Base-by-base conservation (phyloP, 306 rosid species). In the Trifolium subterraneum region DNA sequence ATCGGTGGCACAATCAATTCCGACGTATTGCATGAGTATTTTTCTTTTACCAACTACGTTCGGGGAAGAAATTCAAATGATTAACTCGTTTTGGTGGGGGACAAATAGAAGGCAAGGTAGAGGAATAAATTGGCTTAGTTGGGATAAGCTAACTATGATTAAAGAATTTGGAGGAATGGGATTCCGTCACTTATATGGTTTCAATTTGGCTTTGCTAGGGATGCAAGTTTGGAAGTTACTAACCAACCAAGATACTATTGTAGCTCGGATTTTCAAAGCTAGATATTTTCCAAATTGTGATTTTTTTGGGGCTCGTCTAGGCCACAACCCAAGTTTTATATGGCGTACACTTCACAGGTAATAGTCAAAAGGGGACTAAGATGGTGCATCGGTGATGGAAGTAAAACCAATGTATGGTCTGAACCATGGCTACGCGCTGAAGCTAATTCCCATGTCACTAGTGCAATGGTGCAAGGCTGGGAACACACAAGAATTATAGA, bases 381-480 rank as follows among this genome's bases (percentile, higher is more conserved):
- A 0, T 11, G 48, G 48, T 3, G n/a, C 0, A 13, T 42, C 0
- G 48, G 14, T 1, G 15, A 42, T 42, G 48, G 48, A 0, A 42
- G 5, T 0, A 42, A 5, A 1, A 42, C 12, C 1, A 2, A 12
- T 12, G 5, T 41, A 13, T 42, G 47, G 47, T 0, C 3, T 1
- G 4, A 10, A 9, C 48, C 48, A 2, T 42, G 15, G 48, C 4
- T 11, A 4, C 5, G 48, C 0, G 0, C 6, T 4, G 1, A 3
- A 0, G 38, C 3, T 1, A 4, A 35, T 4, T 35, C 38, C 1
- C 4, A 3, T 4, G 0, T 35, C 6, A 3, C 38, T 4, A 35
- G 36, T 3, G 1, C 7, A 0, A 1, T 6, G 0, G 38, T 35
- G 0, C 38, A 3, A 4, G 38, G 38, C 0, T 3, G 0, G 0